Conservation (phyloP, 768 basidiomycete species). For the Austroboletus festivus region DNA sequence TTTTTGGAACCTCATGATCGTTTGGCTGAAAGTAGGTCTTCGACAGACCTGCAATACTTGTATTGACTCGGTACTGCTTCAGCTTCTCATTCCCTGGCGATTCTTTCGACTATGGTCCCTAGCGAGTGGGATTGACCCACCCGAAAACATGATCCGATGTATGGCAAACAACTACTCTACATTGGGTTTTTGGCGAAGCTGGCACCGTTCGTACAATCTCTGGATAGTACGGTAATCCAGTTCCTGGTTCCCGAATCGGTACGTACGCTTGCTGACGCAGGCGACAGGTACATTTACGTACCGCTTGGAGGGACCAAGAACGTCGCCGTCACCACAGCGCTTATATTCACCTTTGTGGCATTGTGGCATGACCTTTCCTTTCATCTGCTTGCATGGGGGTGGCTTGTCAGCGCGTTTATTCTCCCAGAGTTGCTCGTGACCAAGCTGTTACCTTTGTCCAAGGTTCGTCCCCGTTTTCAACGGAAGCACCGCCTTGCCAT, state of each 20-base stretch:
- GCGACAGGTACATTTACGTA: slow-evolving; percentile 83
- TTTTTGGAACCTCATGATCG: slow-evolving; percentile 94
- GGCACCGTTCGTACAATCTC: slow-evolving; percentile 95
- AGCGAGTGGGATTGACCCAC: slow-evolving; percentile 83
- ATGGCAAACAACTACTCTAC: slow-evolving; percentile 97
- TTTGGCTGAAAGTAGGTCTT: slow-evolving; percentile 86
- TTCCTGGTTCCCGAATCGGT: not conserved
- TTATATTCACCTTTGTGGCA: slow-evolving; percentile 95
- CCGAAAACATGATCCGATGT: slow-evolving; percentile 99
- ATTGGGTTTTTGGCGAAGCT: slow-evolving; percentile 90
- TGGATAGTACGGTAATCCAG: slow-evolving; percentile 79
- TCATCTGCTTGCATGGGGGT: slow-evolving; percentile 89
- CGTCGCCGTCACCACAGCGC: slow-evolving; percentile 56
- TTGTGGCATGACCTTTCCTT: slow-evolving; percentile 96
- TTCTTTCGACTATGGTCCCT: slow-evolving; percentile 96
- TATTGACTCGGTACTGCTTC: slow-evolving; percentile 1
- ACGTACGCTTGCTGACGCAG: slow-evolving; percentile 1
- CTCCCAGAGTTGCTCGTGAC: slow-evolving; percentile 74
- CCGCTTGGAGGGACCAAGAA: slow-evolving; percentile 77
- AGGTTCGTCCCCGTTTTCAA: slow-evolving; percentile 41
- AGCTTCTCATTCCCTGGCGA: slow-evolving; percentile 94
- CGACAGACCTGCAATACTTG: not conserved
- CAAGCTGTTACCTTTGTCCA: slow-evolving; percentile 56
- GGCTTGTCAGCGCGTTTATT: slow-evolving; percentile 90
- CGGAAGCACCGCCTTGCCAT: not conserved